These are phyloP conservation scores for Sclerotinia spermophila DNA, from an alignment of 2,329 filamentous ascomycete genomes.

Conservation along the genomic window DNA sequence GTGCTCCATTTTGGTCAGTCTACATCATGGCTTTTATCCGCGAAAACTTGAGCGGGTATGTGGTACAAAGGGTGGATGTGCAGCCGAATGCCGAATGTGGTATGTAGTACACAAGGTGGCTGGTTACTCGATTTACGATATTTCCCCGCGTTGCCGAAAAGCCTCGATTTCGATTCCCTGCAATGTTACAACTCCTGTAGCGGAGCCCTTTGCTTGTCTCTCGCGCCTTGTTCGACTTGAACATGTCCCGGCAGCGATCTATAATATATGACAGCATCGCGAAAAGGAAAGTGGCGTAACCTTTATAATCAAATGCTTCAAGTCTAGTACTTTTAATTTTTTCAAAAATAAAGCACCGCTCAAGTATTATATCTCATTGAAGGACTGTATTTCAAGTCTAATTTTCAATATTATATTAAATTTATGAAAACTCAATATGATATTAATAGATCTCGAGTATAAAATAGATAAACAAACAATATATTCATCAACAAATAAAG, in stretches of 20 bases:
- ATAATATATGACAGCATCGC: background rate
- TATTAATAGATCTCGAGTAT: too few relatives aligned
- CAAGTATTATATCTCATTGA: too few relatives aligned
- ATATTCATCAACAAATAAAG: too few relatives aligned
- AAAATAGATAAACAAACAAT: too few relatives aligned
- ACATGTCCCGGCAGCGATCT: background rate
- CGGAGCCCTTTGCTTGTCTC: background rate
- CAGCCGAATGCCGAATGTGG: background rate
- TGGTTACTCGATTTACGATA: background rate
- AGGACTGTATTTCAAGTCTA: too few relatives aligned
- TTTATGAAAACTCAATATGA: too few relatives aligned
- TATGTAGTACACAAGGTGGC: background rate
- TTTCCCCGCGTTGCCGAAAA: background rate
- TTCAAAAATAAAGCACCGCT: background rate
- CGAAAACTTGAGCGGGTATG: background rate
- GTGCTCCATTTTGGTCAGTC: background rate
- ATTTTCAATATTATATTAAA: too few relatives aligned
- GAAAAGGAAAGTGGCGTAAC: background rate
- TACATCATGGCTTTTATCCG: background rate
- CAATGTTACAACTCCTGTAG: background rate
- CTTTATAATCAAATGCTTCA: background rate
- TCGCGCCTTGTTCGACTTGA: too few relatives aligned
- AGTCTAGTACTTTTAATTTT: background rate
- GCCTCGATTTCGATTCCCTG: background rate
- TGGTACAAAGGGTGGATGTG: background rate